phyloP scores from a whole-genome alignment of 345 rosid genomes.

The Anacardium occidentale region DNA sequence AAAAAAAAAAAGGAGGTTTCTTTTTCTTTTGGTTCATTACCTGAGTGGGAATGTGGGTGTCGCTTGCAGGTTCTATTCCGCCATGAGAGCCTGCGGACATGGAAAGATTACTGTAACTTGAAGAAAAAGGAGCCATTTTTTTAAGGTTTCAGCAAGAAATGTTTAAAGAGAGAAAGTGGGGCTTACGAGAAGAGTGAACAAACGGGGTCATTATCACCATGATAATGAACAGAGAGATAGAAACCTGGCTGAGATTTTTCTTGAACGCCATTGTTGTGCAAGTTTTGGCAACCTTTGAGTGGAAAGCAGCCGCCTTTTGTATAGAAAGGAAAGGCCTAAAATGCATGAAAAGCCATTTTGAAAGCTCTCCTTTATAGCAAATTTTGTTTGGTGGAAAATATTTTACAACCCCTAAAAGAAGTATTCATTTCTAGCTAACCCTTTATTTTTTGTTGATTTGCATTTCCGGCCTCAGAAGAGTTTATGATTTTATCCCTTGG shows the following conservation, averaged over 20 bases:
- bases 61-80: slow-evolving; percentile 11
- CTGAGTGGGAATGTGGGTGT: slow-evolving; percentile 13
- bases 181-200: slow-evolving; percentile 31
- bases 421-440: not conserved
- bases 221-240: slow-evolving; percentile 18
- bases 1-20: not conserved
- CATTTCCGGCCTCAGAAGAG: too few relatives aligned
- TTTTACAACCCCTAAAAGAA: too few relatives aligned
- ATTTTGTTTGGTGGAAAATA: not conserved
- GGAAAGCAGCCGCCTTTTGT: slow-evolving; percentile 10
- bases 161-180: not conserved
- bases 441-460: not conserved
- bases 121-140: slow-evolving; percentile 1
- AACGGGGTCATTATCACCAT: slow-evolving; percentile 23
- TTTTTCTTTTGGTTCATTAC: slow-evolving; percentile 9
- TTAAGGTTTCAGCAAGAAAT: not conserved
- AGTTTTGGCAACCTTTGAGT: too few relatives aligned
- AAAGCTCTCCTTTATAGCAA: not conserved
- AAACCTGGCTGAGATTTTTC: slow-evolving; percentile 23
- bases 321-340: not conserved
- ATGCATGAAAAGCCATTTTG: not conserved
- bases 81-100: slow-evolving; percentile 25
- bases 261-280: slow-evolving; percentile 18
- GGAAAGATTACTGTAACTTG: not conserved
- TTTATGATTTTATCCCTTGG: too few relatives aligned